Base-by-base conservation (phyloP, 352 stramenopile genomes). In the Paralagenidium karlingii region DNA sequence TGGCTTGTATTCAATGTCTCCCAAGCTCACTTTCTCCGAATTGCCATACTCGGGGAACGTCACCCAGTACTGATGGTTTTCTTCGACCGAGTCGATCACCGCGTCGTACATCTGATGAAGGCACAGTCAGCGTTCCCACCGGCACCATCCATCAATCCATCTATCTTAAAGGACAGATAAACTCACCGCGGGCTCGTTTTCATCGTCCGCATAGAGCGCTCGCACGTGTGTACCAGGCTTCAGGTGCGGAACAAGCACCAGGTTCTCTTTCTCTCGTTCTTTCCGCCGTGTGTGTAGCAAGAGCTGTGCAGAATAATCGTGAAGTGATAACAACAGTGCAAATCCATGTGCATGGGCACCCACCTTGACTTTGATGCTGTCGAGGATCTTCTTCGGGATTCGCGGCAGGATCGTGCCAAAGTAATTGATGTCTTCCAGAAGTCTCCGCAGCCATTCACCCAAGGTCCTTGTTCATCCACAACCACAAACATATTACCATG, bases 1-100 rank as follows among this genome's bases (percentile, higher is more conserved):
- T 40, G 13, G 64, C 54, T 44, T 24, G 38, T 94, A 82, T 63
- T 96, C 80, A 43, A 98, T 95, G 46, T 98, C 93, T 13, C 94
- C 94, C 11, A 99, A 58, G 13, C 60, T 58, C 7, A 99, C 81
- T 38, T 94, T 89, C 49, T 98, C 92, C 13, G 69, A 82, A 58
- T 98, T 98, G 22, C 93, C 94, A 67, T 99, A 99, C 53, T 97
- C 88, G 4, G 90, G 80, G 58, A 99, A 98, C 8, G 88, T 95
- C 3, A 97, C 76, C 76, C 70, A 87, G 37, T 67, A 90, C 39
- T 79, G 30, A 41, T 86, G 64, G 43, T 62, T 59, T 47, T 89
- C 68, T 42, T 96, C 77, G 0, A 97, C 82, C 15, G 78, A 74
- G 55, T 97, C 91, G 36, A 99, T 95, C 6, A 96, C 75, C 3